phyloP scores from a whole-genome alignment of 1,284 basidiomycete species.

The Heterobasidion irregulare region DNA sequence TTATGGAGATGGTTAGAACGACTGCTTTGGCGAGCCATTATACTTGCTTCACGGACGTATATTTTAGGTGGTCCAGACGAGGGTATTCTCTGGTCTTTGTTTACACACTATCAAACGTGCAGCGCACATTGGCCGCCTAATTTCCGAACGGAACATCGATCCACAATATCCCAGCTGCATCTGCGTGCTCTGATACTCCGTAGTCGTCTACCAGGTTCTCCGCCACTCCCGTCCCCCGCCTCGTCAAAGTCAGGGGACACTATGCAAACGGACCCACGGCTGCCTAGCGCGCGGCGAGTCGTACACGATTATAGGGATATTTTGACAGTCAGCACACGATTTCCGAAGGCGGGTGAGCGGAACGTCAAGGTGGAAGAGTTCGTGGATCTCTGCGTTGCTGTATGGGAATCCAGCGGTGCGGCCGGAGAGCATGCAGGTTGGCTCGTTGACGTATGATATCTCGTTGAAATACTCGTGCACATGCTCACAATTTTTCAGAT shows the following conservation, averaged over 20 bases:
- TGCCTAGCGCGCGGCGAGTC: conserved; percentile 52
- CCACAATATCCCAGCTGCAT: conserved; percentile 60
- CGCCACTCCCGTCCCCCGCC: conserved; percentile 9
- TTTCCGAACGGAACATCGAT: conserved; percentile 69
- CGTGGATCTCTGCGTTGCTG: conserved; percentile 71
- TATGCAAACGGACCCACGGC: conserved; percentile 43
- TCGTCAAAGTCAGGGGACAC: conserved; percentile 7
- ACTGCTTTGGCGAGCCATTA: conserved; percentile 59
- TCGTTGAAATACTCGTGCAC: conserved; percentile 1
- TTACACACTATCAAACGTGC: conserved; percentile 54
- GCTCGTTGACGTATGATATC: conserved; percentile 58
- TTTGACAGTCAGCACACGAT: conserved; percentile 58
- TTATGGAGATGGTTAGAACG: conserved; percentile 76
- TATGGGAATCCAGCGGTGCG: conserved; percentile 71
- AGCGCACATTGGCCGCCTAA: conserved; percentile 65
- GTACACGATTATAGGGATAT: conserved; percentile 65
- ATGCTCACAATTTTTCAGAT: conserved; percentile 35
- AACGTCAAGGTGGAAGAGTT: conserved; percentile 81
- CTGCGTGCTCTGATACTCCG: conserved; percentile 61
- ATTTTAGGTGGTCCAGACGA: conserved; percentile 29
- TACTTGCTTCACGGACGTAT: conserved; percentile 43
- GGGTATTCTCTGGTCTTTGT: conserved; percentile 44
- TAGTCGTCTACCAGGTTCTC: conserved; percentile 20
- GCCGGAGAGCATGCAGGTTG: conserved; percentile 53
- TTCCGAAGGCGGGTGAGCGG: conserved; percentile 79